Percentiles rank a stretch among this genome's conserved stretches.
Evolutionary conservation across 805 yeast species (phyloP).

Genomic region (Zygotorulaspora chibaensis): DNA sequence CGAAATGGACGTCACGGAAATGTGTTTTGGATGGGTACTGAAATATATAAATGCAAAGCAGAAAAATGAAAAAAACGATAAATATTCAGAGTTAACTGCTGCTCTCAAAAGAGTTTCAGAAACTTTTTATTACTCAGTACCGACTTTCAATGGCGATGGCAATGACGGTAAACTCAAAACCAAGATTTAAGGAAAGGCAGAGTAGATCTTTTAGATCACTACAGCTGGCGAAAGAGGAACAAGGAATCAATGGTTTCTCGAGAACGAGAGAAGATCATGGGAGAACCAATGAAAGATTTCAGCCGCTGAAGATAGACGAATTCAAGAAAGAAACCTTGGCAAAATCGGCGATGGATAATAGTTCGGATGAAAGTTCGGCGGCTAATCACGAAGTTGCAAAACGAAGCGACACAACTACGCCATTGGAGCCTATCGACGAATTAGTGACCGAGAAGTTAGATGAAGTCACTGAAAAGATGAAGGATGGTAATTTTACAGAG

Average conservation of each 20-base stretch:
- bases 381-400: not conserved
- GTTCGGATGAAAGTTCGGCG: slow-evolving; percentile 3
- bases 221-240: slow-evolving; percentile 6
- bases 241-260: not conserved
- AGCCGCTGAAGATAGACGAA: not conserved
- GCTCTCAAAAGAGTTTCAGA: not conserved
- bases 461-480: not conserved
- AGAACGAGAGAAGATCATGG: not conserved
- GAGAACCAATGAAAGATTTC: not conserved
- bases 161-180: slow-evolving; percentile 6
- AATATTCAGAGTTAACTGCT: not conserved
- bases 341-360: not conserved
- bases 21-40: no score
- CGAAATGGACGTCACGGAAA: no score
- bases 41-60: not conserved
- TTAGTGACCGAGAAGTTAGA: slow-evolving; percentile 12
- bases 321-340: not conserved
- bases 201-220: slow-evolving; percentile 15
- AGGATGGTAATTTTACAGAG: slow-evolving; percentile 14
- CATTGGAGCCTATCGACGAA: slow-evolving; percentile 17
- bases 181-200: slow-evolving; percentile 15
- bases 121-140: not conserved
- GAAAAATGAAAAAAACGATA: not conserved
- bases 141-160: slow-evolving; percentile 4
- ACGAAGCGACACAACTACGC: not conserved